These are phyloP conservation scores for Tetrahymena elliotti DNA, from an alignment of 73 alveolate species.

Conservation along the genomic window DNA sequence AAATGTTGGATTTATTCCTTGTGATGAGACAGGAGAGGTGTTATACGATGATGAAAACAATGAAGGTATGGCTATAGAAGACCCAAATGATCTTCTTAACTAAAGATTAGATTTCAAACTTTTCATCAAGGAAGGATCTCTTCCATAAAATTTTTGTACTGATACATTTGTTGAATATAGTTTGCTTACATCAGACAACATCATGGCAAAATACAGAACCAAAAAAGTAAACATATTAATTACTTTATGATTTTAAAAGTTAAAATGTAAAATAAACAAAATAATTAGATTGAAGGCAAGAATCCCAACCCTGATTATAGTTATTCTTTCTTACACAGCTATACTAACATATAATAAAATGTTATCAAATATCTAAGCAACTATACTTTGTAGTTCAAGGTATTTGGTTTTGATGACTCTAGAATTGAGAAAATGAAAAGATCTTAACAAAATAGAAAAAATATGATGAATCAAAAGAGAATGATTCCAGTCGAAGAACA, in stretches of 20 bases:
- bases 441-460: neutral
- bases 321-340: neutral
- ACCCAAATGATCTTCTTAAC: conserved; percentile 19
- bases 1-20: conserved; percentile 63
- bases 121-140: conserved; percentile 13
- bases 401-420: neutral
- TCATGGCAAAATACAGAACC: neutral
- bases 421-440: neutral
- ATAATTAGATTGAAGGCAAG: neutral
- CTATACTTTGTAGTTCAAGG: neutral
- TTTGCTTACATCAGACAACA: neutral
- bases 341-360: neutral
- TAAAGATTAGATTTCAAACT: conserved; percentile 36
- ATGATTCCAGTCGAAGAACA: neutral
- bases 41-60: conserved; percentile 58
- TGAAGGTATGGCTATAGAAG: conserved; percentile 41
- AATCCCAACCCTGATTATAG: neutral
- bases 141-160: neutral
- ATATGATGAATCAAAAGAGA: neutral
- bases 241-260: neutral
- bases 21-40: conserved; percentile 63
- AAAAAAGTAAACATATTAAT: neutral
- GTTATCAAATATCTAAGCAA: neutral
- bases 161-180: neutral
- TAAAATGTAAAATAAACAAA: neutral